phyloP scores from a whole-genome alignment of 495 filamentous ascomycete species.

The Hypomontagnella submonticulosa region DNA sequence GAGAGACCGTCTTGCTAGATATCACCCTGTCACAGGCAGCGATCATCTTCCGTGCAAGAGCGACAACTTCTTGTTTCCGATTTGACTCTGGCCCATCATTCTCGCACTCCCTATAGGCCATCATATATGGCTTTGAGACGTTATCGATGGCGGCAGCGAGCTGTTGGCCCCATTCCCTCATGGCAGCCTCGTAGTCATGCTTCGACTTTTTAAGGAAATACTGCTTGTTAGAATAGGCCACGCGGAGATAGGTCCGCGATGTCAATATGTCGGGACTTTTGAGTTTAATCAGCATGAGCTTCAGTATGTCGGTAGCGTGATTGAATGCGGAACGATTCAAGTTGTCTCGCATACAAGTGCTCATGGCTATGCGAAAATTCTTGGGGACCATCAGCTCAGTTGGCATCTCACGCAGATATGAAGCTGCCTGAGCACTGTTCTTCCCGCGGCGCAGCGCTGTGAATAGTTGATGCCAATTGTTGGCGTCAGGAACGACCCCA shows the following conservation, averaged over 20 bases:
- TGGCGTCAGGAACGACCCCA: constrained; percentile 72
- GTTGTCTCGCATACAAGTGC: constrained; percentile 73
- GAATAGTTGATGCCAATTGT: constrained; percentile 74
- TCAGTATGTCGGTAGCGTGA: constrained; percentile 66
- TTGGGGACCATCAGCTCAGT: constrained; percentile 53
- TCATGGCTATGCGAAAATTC: constrained; percentile 77
- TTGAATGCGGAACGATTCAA: constrained; percentile 71
- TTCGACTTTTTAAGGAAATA: constrained; percentile 28
- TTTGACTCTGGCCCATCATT: constrained; percentile 31
- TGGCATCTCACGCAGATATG: constrained; percentile 65
- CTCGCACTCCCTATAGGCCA: constrained; percentile 40
- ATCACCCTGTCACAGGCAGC: constrained; percentile 52
- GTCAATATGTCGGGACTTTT: constrained; percentile 56
- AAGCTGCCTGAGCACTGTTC: constrained; percentile 64
- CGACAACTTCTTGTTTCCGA: constrained; percentile 48
- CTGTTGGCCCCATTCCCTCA: constrained; percentile 47
- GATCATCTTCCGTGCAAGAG: constrained; percentile 56
- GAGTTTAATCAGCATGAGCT: constrained; percentile 61
- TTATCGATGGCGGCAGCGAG: constrained; percentile 50
- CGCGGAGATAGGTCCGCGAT: constrained; percentile 54
- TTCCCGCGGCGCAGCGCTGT: constrained; percentile 72
- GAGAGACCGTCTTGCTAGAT: constrained; percentile 34
- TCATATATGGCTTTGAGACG: constrained; percentile 53
- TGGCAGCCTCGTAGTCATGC: constrained; percentile 26
- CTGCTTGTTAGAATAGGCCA: constrained; percentile 49